A percentile compares a stretch with the other conserved stretches of the same genome.
phyloP scores from a whole-genome alignment of 2,329 filamentous ascomycete genomes.

The Phaeosphaeria sp. region DNA sequence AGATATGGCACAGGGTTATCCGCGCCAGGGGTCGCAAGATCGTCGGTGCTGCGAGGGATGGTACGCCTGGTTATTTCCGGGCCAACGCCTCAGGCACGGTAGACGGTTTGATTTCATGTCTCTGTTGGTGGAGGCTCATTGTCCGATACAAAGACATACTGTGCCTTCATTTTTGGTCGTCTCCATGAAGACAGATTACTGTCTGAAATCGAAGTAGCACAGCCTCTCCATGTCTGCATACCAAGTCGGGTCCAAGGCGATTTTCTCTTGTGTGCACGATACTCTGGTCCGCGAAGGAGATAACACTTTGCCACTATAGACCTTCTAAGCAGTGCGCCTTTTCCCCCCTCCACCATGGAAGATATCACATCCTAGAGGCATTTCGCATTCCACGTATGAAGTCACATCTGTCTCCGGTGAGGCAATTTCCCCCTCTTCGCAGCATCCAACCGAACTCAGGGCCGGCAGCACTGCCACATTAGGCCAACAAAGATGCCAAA shows the following conservation, averaged over 20 bases:
- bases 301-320: neutral
- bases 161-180: neutral
- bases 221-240: neutral
- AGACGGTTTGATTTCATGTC: constrained; percentile 1
- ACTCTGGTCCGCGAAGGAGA: neutral
- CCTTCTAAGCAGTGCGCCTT: constrained; percentile 4
- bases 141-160: neutral
- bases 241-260: neutral
- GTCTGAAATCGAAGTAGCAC: neutral
- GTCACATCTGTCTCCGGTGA: constrained; percentile 8
- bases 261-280: neutral
- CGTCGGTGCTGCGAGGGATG: neutral
- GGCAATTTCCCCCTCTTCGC: neutral
- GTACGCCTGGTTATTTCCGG: constrained; percentile 13
- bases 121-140: constrained; percentile 13
- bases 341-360: neutral
- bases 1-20: neutral
- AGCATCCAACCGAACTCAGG: constrained; percentile 3
- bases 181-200: neutral
- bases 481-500: constrained; percentile 2
- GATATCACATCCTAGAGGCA: neutral
- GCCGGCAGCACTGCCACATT: constrained; percentile 16
- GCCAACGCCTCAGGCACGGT: constrained; percentile 3
- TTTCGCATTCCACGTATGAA: constrained; percentile 9
- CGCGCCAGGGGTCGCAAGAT: constrained; percentile 6